Evolutionary conservation across 2,329 filamentous ascomycete genomes (phyloP), one percentile per base, ranked within the genome.

Genomic region (Taxawa tesnikishii): DNA sequence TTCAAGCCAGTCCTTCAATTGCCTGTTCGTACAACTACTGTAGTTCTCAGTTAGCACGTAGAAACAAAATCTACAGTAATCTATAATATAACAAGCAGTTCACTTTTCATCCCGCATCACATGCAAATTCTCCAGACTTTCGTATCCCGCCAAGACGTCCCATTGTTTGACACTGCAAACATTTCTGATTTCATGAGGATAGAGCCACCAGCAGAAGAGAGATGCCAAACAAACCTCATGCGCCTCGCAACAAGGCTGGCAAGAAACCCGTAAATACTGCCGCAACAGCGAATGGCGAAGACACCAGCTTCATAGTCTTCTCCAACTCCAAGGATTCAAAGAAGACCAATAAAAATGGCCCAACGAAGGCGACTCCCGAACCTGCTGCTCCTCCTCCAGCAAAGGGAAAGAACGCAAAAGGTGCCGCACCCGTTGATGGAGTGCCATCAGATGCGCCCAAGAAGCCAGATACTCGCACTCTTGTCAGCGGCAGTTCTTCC

Each of bases 401-500:
- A 11, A 56, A 45, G 45, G 50, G 26, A 44, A 59, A 41, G n/a
- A n/a, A n/a, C 36, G 37, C 33, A 17, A 34, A 41, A 16, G 49
- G 28, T 41, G 31, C 43, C 24, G 36, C 29, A 11, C 36, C 48
- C 28, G 49, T 51, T 29, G 14, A 26, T n/a, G 32, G 31, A 10
- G 9, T 28, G 14, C 29, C 31, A 12, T 14, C 28, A 23, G 55
- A 60, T 29, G 58, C 53, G 5, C 63, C 63, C n/a, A 75, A 73
- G 53, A 73, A 70, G 44, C 71, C 73, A 25, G 66, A 73, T 29
- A 70, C 69, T 14, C 63, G 71, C 56, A 83, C 92, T 45, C 64
- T 98, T 43, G 93, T 98, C 49, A 90, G 85, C 26, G 90, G 90
- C 29, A n/a, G n/a, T n/a, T 75, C 84, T 37, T 94, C 85, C 45